phyloP scores from a whole-genome alignment of 352 stramenopile genomes.

The Pythium guiyangense region DNA sequence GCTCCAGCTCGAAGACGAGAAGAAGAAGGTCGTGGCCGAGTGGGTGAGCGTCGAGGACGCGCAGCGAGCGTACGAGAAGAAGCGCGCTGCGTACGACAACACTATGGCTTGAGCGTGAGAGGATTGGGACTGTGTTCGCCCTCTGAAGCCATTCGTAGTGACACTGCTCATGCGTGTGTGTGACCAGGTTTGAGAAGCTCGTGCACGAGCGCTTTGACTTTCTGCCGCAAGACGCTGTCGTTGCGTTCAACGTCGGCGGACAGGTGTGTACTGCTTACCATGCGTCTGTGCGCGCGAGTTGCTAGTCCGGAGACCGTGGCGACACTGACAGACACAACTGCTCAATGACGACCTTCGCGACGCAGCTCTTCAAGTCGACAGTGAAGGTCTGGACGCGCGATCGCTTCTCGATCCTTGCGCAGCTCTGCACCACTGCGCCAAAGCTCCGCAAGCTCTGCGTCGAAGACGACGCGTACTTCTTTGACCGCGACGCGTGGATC shows the following conservation, averaged over 20 bases:
- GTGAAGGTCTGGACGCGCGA: constrained; percentile 72
- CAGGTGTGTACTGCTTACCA: too few species aligned
- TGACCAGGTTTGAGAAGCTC: constrained; percentile 54
- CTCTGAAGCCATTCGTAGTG: background rate
- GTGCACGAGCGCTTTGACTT: constrained; percentile 57
- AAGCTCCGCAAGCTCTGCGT: constrained; percentile 46
- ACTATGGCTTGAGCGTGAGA: too few species aligned
- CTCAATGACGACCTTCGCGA: background rate
- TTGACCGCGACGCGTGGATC: constrained; percentile 69
- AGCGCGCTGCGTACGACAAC: constrained; percentile 42
- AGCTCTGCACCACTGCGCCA: constrained; percentile 62
- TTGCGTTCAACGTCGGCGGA: constrained; percentile 70
- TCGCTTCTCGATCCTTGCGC: constrained; percentile 76
- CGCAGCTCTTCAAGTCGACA: constrained; percentile 74
- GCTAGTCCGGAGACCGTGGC: too few species aligned
- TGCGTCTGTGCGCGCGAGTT: too few species aligned
- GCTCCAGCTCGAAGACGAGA: constrained; percentile 57
- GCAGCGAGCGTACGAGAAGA: constrained; percentile 58
- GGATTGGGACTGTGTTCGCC: too few species aligned
- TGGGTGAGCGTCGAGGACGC: constrained; percentile 64
- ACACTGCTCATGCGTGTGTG: background rate
- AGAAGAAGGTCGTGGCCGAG: constrained; percentile 68
- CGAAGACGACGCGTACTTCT: constrained; percentile 60
- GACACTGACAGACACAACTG: background rate
- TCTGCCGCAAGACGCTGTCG: constrained; percentile 34